Evolutionary conservation across 306 rosid species (phyloP).

Genomic region (Erythrophleum fordii): DNA sequence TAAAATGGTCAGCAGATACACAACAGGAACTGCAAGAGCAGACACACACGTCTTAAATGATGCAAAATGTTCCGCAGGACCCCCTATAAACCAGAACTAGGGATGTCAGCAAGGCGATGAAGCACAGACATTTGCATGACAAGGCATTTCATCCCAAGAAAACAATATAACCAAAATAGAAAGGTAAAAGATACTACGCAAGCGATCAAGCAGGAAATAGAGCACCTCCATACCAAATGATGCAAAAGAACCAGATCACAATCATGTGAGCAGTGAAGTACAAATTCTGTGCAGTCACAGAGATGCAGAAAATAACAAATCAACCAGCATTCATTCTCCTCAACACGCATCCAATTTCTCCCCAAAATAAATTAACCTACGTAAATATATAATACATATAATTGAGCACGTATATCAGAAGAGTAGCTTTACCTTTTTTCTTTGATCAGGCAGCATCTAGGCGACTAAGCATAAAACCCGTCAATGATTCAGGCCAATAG

Average conservation of each 20-base stretch:
- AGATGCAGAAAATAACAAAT: neutral
- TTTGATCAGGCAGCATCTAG: constrained; percentile 80
- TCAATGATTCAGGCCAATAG: constrained; percentile 35
- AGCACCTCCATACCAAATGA: neutral
- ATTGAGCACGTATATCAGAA: neutral
- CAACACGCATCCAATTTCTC: constrained; percentile 1
- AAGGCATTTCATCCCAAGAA: neutral
- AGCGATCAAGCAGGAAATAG: constrained; percentile 12
- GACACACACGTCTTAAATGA: neutral
- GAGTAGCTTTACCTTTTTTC: constrained; percentile 67
- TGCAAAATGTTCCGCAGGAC: neutral
- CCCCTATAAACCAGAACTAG: constrained; percentile 7
- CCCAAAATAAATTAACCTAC: neutral
- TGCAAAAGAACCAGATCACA: neutral
- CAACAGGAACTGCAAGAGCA: neutral
- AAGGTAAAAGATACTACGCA: neutral
- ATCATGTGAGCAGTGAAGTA: neutral
- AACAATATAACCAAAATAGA: constrained; percentile 13
- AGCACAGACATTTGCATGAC: constrained; percentile 30
- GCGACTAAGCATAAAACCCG: constrained; percentile 52
- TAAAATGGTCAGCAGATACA: neutral
- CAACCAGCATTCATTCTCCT: constrained; percentile 1
- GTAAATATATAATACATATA: neutral
- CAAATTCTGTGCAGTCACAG: neutral
- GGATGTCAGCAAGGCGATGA: neutral